Base-by-base conservation (phyloP, 2,329 filamentous ascomycete species). In the Thelonectria discophora region DNA sequence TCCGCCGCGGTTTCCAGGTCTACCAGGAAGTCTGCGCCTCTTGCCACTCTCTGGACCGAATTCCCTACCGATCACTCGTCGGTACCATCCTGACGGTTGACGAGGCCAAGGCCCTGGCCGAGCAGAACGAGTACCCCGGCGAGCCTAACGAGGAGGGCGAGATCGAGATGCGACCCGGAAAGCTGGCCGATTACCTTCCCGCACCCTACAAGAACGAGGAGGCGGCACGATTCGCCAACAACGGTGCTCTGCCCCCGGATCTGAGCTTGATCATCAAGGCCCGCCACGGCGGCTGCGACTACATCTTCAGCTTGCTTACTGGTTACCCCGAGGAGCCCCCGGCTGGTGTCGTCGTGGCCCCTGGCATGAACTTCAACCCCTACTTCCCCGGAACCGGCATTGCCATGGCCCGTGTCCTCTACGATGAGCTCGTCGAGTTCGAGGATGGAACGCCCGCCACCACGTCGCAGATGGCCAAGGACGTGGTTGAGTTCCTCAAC, bases 381-480 rank as follows among this genome's bases (percentile, higher is more conserved):
- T 99, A 97, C 87, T 99, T 99, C 90, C 95, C 95, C 60, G 95
- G 95, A 77, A 98, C 95, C 72, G 94, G 94, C 78, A 99, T 99
- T 79, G 95, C 92, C 75, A 99, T 99, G 95, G 94, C 90, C 73
- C 94, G 95, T 88, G 95, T 98, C 64, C 88, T 99, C 64, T 99
- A 97, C 82, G 95, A 99, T 72, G 95, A 93, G 67, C 84, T 99
- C 60, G 95, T 99, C 67, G 95, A 99, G 80, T 99, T 98, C 83
- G 95, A 99, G 79, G 95, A 99, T 72, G 93, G 87, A 66, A 99
- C 95, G 43, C 92, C 93, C 54, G 95, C 95, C 51, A 92, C 94
- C 65, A 93, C 93, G 69, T 97, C 94, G 66, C 95, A 99, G 84
- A 99, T 99, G 95, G 95, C 95, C 80, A 99, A 99, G 90, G 95